These are phyloP conservation scores for Nannochloropsis salina DNA, from an alignment of 108 stramenopile species.

Conservation along the genomic window DNA sequence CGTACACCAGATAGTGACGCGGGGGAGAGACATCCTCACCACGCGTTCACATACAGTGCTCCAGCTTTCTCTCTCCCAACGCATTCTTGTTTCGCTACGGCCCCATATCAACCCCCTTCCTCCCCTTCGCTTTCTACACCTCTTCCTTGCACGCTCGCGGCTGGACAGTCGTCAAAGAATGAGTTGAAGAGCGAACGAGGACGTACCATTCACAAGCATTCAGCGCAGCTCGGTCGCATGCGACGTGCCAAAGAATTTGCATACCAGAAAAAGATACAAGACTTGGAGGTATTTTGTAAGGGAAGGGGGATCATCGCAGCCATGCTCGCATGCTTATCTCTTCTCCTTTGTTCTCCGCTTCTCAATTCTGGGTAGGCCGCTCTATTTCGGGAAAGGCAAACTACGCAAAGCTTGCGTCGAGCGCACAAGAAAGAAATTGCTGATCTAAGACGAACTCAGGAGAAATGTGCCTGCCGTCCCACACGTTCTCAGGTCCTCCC, in stretches of 20 bases:
- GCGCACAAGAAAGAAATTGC: constrained; percentile 4
- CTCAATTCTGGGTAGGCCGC: not conserved
- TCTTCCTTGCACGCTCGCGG: no score
- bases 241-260: not conserved
- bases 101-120: no score
- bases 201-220: no score
- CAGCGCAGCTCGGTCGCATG: not conserved
- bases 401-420: not conserved
- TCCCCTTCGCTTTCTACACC: no score
- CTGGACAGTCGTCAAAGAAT: no score
- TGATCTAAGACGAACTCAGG: not conserved
- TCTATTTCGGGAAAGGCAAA: not conserved
- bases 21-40: no score
- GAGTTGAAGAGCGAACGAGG: no score
- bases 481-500: not conserved
- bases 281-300: not conserved
- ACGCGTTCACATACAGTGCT: no score
- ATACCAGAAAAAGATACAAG: not conserved
- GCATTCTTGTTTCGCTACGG: no score
- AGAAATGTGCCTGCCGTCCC: not conserved
- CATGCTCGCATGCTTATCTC: not conserved
- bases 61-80: no score
- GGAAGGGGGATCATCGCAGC: no score
- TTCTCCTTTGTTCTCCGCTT: not conserved
- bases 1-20: no score